phyloP scores from a whole-genome alignment of 1,284 basidiomycete genomes.

The Naganishia liquefaciens region DNA sequence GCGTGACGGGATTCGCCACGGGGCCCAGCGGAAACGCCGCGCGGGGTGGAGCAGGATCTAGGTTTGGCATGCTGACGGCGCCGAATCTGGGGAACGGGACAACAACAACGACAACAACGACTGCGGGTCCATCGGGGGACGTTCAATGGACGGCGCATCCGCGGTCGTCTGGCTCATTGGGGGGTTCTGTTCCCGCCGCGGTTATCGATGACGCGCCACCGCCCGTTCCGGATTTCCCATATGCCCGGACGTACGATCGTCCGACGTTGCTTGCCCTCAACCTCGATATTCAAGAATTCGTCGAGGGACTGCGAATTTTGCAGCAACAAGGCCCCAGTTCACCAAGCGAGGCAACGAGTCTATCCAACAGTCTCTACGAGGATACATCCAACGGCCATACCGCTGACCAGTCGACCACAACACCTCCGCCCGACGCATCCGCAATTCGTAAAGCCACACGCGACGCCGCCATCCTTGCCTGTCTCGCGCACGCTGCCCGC shows the following conservation, averaged over 20 bases:
- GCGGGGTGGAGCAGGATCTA: constrained; percentile 5
- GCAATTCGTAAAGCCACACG: constrained; percentile 30
- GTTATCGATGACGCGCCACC: background rate
- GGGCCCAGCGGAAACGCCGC: constrained; percentile 7
- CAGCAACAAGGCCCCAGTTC: constrained; percentile 30
- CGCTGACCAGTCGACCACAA: constrained; percentile 28
- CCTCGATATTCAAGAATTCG: constrained; percentile 51
- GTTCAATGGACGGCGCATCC: constrained; percentile 18
- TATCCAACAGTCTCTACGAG: constrained; percentile 6
- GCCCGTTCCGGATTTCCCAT: constrained; percentile 20
- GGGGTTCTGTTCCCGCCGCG: no score
- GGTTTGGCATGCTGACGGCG: constrained; percentile 10
- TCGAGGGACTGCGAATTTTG: constrained; percentile 40
- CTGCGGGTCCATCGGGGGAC: constrained; percentile 1
- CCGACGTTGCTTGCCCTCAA: constrained; percentile 42
- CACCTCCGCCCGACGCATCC: constrained; percentile 39
- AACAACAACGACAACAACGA: background rate
- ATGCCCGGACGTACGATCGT: constrained; percentile 20
- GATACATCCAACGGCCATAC: constrained; percentile 1
- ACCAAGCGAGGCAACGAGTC: constrained; percentile 24
- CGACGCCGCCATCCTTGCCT: constrained; percentile 33
- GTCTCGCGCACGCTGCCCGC: constrained; percentile 44
- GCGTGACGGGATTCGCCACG: background rate
- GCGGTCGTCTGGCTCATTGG: background rate
- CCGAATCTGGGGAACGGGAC: background rate